A percentile compares a stretch with the other conserved stretches of the same genome.
Evolutionary conservation across 164 flowering plant genomes (phyloP).

Genomic region (Chimonanthus praecox): DNA sequence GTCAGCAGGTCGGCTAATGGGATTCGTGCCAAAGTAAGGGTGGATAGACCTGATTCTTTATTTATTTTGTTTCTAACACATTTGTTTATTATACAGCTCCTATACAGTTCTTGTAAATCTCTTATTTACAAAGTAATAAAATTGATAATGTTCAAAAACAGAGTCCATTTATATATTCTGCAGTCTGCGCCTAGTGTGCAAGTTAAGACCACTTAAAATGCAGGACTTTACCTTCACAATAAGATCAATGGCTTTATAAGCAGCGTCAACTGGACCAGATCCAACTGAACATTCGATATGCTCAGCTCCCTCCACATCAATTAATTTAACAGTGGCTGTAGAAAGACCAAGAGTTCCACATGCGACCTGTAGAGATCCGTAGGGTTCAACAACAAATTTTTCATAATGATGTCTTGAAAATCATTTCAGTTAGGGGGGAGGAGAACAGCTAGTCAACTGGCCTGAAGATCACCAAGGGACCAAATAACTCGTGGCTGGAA

Average conservation of each 20-base stretch:
- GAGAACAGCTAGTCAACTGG: constrained; percentile 11
- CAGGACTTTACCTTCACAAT: constrained; percentile 60
- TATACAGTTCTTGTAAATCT: too few species aligned
- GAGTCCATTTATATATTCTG: too few species aligned
- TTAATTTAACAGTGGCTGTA: constrained; percentile 80
- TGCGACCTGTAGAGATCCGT: constrained; percentile 51
- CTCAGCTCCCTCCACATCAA: constrained; percentile 56
- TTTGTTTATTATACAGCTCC: too few species aligned
- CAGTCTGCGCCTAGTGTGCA: too few species aligned
- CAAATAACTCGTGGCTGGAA: constrained; percentile 82
- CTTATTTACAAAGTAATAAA: too few species aligned
- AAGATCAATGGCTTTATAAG: constrained; percentile 87
- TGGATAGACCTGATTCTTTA: too few species aligned
- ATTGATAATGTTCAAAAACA: too few species aligned
- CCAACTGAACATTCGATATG: constrained; percentile 85
- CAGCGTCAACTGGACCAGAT: constrained; percentile 95
- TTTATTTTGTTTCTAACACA: too few species aligned
- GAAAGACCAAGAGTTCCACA: constrained; percentile 96
- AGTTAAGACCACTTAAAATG: too few species aligned
- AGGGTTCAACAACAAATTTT: neutral
- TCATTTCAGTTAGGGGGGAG: neutral
- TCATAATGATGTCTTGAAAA: neutral
- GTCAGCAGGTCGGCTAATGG: too few species aligned
- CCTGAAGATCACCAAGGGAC: constrained; percentile 87
- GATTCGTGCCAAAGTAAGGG: too few species aligned